phyloP scores from a whole-genome alignment of 2,329 filamentous ascomycete genomes.

The Neoarthrinium moseri region DNA sequence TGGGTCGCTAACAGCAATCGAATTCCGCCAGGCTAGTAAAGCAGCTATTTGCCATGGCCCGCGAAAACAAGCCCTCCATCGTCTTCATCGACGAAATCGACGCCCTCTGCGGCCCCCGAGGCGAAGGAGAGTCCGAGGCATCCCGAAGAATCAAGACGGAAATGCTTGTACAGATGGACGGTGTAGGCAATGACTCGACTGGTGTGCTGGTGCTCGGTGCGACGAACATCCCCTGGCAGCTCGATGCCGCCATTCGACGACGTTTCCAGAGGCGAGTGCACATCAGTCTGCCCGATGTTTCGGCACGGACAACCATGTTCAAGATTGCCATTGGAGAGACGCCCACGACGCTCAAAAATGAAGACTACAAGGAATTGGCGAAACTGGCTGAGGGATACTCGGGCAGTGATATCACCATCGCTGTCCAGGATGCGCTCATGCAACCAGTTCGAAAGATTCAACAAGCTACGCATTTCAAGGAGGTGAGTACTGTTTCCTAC shows the following conservation, averaged over 20 bases:
- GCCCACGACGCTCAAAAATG: constrained; percentile 74
- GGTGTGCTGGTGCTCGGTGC: constrained; percentile 93
- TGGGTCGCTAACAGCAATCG: no score
- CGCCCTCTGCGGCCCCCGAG: constrained; percentile 87
- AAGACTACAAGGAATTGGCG: constrained; percentile 79
- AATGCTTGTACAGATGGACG: constrained; percentile 98
- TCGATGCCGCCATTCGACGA: constrained; percentile 91
- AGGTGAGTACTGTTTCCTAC: constrained; percentile 50
- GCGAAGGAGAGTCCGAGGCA: constrained; percentile 95
- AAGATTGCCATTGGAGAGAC: constrained; percentile 92
- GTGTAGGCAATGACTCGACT: constrained; percentile 91
- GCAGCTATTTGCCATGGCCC: constrained; percentile 94
- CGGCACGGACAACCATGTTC: constrained; percentile 91
- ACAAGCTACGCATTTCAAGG: constrained; percentile 96
- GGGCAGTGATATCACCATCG: constrained; percentile 92
- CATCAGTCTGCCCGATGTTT: constrained; percentile 85
- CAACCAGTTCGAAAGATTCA: constrained; percentile 96
- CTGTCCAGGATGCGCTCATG: constrained; percentile 95
- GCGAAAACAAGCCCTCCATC: constrained; percentile 96
- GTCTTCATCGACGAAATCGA: constrained; percentile 99
- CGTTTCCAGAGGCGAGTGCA: constrained; percentile 96
- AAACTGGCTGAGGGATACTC: constrained; percentile 90
- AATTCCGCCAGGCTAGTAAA: constrained; percentile 74
- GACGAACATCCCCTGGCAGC: constrained; percentile 98
- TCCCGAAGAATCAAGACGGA: constrained; percentile 98